Percentiles rank a stretch among this genome's conserved stretches.
phyloP scores from a whole-genome alignment of 148 eudicot species.

The Mesembryanthemum crystallinum region DNA sequence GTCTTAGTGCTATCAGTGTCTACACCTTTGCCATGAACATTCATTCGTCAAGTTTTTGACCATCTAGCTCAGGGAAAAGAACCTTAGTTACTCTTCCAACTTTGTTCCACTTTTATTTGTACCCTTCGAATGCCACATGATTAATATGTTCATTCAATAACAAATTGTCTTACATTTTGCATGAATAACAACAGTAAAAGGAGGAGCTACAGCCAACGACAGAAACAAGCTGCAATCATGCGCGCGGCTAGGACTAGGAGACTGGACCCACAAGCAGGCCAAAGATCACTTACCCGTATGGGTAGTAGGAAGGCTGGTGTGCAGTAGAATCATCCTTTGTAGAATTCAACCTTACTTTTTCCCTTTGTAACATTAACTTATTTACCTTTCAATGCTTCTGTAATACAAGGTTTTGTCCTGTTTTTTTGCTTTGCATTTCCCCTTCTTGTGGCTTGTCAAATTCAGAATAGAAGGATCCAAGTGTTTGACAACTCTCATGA shows the following conservation, averaged over 20 bases:
- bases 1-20: no score
- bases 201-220: conserved; percentile 57
- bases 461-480: neutral
- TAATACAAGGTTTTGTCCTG: conserved; percentile 8
- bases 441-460: conserved; percentile 1
- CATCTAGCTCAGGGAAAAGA: no score
- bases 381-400: neutral
- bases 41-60: no score
- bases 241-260: conserved; percentile 54
- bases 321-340: neutral
- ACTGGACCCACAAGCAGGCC: conserved; percentile 39
- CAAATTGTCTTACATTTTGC: conserved; percentile 6
- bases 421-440: neutral
- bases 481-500: no score
- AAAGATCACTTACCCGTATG: conserved; percentile 35
- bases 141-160: neutral
- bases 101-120: neutral
- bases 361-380: conserved; percentile 17
- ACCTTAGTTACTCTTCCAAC: no score
- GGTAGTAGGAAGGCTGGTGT: conserved; percentile 33
- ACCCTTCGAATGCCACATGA: neutral
- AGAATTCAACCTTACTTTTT: neutral
- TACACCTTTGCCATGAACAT: no score
- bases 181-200: conserved; percentile 58
- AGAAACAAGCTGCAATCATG: conserved; percentile 58